Base-by-base conservation (phyloP, 2,329 filamentous ascomycete species). In the Fusarium miscanthi region DNA sequence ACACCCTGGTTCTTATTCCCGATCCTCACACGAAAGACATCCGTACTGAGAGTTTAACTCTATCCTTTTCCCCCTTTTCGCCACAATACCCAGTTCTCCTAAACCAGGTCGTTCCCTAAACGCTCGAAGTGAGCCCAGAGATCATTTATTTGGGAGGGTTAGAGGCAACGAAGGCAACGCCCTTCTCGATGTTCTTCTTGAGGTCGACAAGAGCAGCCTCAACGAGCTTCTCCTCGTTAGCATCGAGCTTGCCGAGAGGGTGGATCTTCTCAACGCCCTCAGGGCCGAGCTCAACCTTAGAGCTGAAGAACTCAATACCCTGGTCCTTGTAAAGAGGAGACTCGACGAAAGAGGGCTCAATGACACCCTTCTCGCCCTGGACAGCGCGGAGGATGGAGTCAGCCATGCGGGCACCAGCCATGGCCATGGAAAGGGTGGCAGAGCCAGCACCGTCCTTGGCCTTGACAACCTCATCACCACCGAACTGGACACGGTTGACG, bases 401-500 rank as follows among this genome's bases (percentile, higher is more conserved):
- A 78, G 96, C 94, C 85, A 91, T 88, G 84, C 90, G 89, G 81
- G 89, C 89, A 84, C 95, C 95, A 77, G 95, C 95, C 90, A 97
- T 95, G 81, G 95, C 95, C 95, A 99, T 99, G 87, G 94, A 98
- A 79, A 98, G 93, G 74, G 95, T 98, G 82, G 95, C 95, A 78
- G 94, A 98, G 79, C 95, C 95, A 80, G 95, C 94, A 85, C 95
- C 96, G 82, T 95, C 95, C 93, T 98, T 98, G 86, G 95, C 96
- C 91, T 98, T 90, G 87, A 98, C 95, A 78, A 98, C 95, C 91
- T 98, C 95, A 84, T 98, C 95, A 89, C 95, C 95, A 85, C 96
- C 95, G 84, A 98, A 98, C 88, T 98, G 95, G 81, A 98, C 96
- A 84, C 96, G 95, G 85, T 95, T 91, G 86, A 98, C 87, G 80